Conservation (phyloP, 306 rosid genomes). For the Abrus pulchellus region DNA sequence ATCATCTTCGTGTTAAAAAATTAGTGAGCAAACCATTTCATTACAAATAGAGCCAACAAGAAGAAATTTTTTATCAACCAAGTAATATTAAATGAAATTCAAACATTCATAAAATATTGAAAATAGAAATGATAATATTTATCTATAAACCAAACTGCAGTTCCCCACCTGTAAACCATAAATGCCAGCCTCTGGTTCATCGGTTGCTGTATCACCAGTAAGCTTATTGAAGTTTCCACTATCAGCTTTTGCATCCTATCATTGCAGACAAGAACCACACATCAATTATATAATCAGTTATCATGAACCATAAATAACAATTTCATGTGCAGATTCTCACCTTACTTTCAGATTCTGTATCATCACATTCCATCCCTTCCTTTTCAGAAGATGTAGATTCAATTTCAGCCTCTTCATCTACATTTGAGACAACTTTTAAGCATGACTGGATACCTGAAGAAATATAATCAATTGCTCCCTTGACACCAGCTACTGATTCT, state of each 20-base stretch:
- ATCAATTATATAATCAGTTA: slow-evolving; percentile 28
- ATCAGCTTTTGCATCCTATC: slow-evolving; percentile 60
- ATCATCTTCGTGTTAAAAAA: slow-evolving; percentile 31
- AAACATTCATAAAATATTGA: slow-evolving; percentile 40
- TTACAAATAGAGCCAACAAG: slow-evolving; percentile 6
- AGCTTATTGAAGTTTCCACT: slow-evolving; percentile 50
- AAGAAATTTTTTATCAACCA: background rate
- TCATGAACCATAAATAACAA: slow-evolving; percentile 37
- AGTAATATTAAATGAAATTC: slow-evolving; percentile 28
- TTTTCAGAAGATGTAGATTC: slow-evolving; percentile 53
- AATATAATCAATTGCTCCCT: slow-evolving; percentile 52
- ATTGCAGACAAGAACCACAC: slow-evolving; percentile 40
- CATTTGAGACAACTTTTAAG: slow-evolving; percentile 54
- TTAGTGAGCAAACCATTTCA: slow-evolving; percentile 3
- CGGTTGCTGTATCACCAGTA: slow-evolving; percentile 58
- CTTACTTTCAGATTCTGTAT: slow-evolving; percentile 58
- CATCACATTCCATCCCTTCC: slow-evolving; percentile 47
- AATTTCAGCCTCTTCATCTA: slow-evolving; percentile 57
- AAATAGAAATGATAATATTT: slow-evolving; percentile 9
- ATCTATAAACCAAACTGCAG: slow-evolving; percentile 39
- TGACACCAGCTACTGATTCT: slow-evolving; percentile 48
- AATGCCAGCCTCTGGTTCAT: slow-evolving; percentile 78
- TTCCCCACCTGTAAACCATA: slow-evolving; percentile 86
- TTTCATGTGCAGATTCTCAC: slow-evolving; percentile 55
- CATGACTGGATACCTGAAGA: slow-evolving; percentile 56